A percentile compares a stretch with the other conserved stretches of the same genome.
These are phyloP conservation scores for Sindora glabra DNA, from an alignment of 306 rosid species.

Conservation along the genomic window DNA sequence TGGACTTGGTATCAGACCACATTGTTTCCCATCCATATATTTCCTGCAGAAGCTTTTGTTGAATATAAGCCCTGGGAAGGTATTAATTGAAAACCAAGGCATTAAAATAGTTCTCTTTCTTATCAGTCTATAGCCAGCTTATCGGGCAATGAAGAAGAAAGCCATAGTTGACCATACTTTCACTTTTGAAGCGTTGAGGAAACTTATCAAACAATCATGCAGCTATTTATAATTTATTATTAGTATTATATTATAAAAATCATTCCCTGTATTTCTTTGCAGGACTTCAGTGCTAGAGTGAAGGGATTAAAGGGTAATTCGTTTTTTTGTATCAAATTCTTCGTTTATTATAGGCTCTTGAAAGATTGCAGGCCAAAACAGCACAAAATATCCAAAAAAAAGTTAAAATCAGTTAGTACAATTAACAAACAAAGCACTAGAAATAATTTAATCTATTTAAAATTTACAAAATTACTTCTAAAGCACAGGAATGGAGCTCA, in stretches of 20 bases:
- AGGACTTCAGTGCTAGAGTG: conserved; percentile 83
- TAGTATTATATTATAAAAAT: conserved; percentile 1
- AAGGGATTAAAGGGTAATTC: conserved; percentile 40
- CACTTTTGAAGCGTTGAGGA: neutral
- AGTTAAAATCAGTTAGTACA: no score
- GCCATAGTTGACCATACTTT: neutral
- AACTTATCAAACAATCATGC: neutral
- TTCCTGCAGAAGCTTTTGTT: neutral
- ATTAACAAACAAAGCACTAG: no score
- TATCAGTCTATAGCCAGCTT: neutral
- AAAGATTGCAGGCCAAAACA: no score
- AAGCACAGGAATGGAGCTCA: no score
- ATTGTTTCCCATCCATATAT: neutral
- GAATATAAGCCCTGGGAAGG: neutral
- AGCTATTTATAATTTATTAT: neutral
- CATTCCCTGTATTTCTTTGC: conserved; percentile 18
- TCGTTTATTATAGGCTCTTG: no score
- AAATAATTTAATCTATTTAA: no score
- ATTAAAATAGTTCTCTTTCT: neutral
- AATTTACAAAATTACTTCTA: no score
- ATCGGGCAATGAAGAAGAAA: neutral
- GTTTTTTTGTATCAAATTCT: neutral
- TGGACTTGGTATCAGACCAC: neutral
- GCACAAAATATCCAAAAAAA: no score
- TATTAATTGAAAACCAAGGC: neutral